phyloP scores from a whole-genome alignment of 805 yeast genomes.

The Cyberlindnera veronae region DNA sequence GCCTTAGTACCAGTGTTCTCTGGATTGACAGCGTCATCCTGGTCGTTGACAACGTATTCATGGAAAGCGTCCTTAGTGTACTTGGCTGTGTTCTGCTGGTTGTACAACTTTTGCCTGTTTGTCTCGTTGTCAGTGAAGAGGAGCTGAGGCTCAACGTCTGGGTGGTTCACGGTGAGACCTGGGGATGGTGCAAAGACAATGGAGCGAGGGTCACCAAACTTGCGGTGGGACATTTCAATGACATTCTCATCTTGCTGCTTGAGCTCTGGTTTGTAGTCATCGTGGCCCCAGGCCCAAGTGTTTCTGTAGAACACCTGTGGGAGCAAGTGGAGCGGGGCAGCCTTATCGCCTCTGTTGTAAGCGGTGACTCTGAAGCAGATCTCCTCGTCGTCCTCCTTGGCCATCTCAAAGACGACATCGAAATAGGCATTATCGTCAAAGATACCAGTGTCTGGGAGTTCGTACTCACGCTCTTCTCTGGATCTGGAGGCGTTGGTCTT shows the following conservation, averaged over 20 bases:
- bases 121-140: slow-evolving; percentile 90
- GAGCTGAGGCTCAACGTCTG: slow-evolving; percentile 72
- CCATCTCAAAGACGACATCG: slow-evolving; percentile 87
- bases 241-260: slow-evolving; percentile 36
- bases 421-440: slow-evolving; percentile 66
- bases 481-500: slow-evolving; percentile 63
- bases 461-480: slow-evolving; percentile 71
- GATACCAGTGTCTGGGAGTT: slow-evolving; percentile 75
- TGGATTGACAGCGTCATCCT: slow-evolving; percentile 64
- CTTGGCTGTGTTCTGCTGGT: slow-evolving; percentile 45
- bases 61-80: slow-evolving; percentile 91
- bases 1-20: slow-evolving; percentile 72
- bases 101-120: slow-evolving; percentile 64
- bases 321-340: slow-evolving; percentile 84
- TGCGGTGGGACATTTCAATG: slow-evolving; percentile 60
- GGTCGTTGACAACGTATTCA: slow-evolving; percentile 66
- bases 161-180: slow-evolving; percentile 50
- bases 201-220: slow-evolving; percentile 62
- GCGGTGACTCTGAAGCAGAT: slow-evolving; percentile 82
- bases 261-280: slow-evolving; percentile 46
- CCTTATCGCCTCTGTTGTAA: slow-evolving; percentile 72
- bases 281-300: slow-evolving; percentile 90
- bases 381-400: slow-evolving; percentile 79
- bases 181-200: slow-evolving; percentile 79
- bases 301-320: slow-evolving; percentile 86